Conservation (phyloP, 2,329 filamentous ascomycete genomes). For the Venturia asperata region DNA sequence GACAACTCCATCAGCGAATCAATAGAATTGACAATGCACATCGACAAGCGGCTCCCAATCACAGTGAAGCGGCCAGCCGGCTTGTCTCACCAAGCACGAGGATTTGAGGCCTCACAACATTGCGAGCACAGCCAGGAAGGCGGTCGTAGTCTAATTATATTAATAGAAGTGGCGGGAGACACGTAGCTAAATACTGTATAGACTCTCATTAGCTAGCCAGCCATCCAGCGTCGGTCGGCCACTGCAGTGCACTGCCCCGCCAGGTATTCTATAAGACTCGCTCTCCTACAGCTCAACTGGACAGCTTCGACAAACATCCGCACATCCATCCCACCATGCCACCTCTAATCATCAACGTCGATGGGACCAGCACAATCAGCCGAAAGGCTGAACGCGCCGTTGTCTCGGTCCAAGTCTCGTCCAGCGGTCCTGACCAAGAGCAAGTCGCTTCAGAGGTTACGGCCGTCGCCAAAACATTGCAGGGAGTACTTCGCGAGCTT, state of each 20-base stretch:
- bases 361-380: not conserved
- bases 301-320: not conserved
- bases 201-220: not conserved
- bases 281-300: not conserved
- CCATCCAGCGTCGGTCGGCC: not conserved
- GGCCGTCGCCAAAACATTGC: not conserved
- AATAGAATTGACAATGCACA: no score
- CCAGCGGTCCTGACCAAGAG: not conserved
- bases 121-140: no score
- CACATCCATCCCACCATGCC: not conserved
- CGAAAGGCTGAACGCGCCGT: not conserved
- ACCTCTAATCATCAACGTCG: constrained; percentile 6
- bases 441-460: constrained; percentile 7
- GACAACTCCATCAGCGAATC: no score
- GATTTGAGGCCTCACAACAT: no score
- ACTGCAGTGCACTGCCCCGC: not conserved
- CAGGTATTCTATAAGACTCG: not conserved
- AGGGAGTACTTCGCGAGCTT: not conserved
- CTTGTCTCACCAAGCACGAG: no score
- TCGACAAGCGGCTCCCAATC: no score
- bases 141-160: no score
- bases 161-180: not conserved
- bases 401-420: not conserved
- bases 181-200: not conserved
- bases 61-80: no score